A percentile compares a stretch with the other conserved stretches of the same genome.
Evolutionary conservation across 495 filamentous ascomycete genomes (phyloP).

Genomic region (Penicillium cinerascens): DNA sequence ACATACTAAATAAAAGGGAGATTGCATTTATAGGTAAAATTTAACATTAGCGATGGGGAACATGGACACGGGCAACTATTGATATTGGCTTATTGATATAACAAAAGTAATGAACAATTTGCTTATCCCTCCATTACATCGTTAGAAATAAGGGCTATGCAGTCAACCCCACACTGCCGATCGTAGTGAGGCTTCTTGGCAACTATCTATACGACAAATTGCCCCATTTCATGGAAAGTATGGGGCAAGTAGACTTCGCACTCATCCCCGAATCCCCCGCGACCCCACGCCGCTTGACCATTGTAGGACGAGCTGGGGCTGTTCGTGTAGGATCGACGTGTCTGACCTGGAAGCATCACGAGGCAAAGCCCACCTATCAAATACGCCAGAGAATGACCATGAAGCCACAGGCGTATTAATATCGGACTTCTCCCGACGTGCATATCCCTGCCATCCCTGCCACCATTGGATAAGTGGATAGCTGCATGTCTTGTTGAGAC

Average conservation of each 20-base stretch:
- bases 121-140: no score
- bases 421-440: conserved; percentile 20
- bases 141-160: no score
- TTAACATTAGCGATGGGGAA: neutral
- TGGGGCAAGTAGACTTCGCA: neutral
- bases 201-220: neutral
- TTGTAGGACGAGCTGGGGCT: neutral
- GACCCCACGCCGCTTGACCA: conserved; percentile 17
- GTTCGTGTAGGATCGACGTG: neutral
- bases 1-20: neutral
- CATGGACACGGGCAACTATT: neutral
- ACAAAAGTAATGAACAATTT: no score
- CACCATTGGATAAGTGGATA: neutral
- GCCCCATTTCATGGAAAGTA: neutral
- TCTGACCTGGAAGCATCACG: neutral
- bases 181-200: no score
- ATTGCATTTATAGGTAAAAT: neutral
- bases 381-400: neutral
- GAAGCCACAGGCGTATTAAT: neutral
- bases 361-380: conserved; percentile 7
- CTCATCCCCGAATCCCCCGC: conserved; percentile 13
- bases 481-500: neutral
- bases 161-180: no score
- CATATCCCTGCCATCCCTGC: neutral
- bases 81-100: no score